Percentiles rank a stretch among this genome's conserved stretches.
Evolutionary conservation across 768 basidiomycete genomes (phyloP).

Genomic region (Austroboletus eburneus): DNA sequence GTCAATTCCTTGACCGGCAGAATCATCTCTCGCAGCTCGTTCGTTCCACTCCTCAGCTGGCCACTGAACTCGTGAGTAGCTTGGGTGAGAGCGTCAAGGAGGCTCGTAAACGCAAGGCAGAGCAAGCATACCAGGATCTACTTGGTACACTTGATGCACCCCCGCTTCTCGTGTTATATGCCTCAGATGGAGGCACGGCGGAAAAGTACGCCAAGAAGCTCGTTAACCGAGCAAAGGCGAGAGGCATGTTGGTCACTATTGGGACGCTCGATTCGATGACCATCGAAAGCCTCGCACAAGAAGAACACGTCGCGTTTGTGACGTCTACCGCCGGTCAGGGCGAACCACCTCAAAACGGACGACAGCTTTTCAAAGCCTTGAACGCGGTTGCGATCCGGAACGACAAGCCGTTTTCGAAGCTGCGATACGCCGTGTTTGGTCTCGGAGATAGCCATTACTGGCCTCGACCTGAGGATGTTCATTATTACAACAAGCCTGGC

Average conservation of each 20-base stretch:
- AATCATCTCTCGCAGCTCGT: slow-evolving; percentile 95
- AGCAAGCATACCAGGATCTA: slow-evolving; percentile 80
- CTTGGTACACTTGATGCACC: slow-evolving; percentile 84
- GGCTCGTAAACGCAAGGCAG: slow-evolving; percentile 75
- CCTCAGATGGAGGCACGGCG: slow-evolving; percentile 92
- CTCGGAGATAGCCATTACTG: slow-evolving; percentile 99
- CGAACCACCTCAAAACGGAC: slow-evolving; percentile 95
- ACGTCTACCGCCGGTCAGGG: slow-evolving; percentile 96
- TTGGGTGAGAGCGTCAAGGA: slow-evolving; percentile 82
- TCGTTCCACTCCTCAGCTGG: slow-evolving; percentile 73
- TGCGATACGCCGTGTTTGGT: slow-evolving; percentile 82
- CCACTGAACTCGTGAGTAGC: slow-evolving; percentile 77
- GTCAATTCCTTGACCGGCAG: slow-evolving; percentile 91
- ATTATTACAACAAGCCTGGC: slow-evolving; percentile 95
- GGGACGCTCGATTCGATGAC: slow-evolving; percentile 79
- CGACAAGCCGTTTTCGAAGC: slow-evolving; percentile 54
- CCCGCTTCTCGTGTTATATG: slow-evolving; percentile 85
- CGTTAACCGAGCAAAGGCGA: slow-evolving; percentile 72
- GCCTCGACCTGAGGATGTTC: slow-evolving; percentile 95
- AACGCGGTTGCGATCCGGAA: slow-evolving; percentile 52
- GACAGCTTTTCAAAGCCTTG: slow-evolving; percentile 82
- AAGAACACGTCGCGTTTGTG: slow-evolving; percentile 76
- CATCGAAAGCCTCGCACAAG: slow-evolving; percentile 68
- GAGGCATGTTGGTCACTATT: slow-evolving; percentile 75
- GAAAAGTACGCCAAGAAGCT: slow-evolving; percentile 95